A percentile compares a stretch with the other conserved stretches of the same genome.
phyloP scores from a whole-genome alignment of 352 stramenopile genomes.

The Blastocystis sp. region DNA sequence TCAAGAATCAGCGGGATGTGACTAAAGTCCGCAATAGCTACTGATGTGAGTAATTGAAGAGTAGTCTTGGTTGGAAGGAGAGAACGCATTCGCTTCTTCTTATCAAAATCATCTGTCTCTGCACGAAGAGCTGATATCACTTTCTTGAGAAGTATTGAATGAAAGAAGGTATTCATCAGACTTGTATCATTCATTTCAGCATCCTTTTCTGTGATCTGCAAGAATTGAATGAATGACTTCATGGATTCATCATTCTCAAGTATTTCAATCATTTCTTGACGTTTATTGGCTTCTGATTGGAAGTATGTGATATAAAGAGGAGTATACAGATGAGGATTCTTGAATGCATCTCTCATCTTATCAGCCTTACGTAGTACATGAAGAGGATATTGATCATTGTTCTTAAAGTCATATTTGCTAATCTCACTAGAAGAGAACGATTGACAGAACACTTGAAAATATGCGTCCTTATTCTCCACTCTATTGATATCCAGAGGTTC shows the following conservation, averaged over 20 bases:
- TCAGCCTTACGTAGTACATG: conserved; percentile 7
- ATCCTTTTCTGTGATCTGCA: too few species aligned
- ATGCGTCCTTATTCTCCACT: neutral
- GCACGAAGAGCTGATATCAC: neutral
- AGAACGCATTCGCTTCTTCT: neutral
- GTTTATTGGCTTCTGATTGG: neutral
- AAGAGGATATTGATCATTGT: neutral
- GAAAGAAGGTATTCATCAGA: too few species aligned
- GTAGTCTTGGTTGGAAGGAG: conserved; percentile 14
- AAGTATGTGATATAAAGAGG: neutral
- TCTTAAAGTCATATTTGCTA: neutral
- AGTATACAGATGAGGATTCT: neutral
- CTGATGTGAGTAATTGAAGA: neutral
- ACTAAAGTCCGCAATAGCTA: neutral
- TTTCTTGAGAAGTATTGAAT: neutral
- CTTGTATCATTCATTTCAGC: too few species aligned
- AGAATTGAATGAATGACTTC: too few species aligned
- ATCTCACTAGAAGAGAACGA: neutral
- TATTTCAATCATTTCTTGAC: neutral
- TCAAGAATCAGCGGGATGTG: conserved; percentile 28
- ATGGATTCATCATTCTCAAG: neutral
- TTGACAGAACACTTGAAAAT: conserved; percentile 4
- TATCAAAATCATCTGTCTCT: too few species aligned
- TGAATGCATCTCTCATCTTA: neutral
- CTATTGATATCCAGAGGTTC: neutral